A percentile compares a stretch with the other conserved stretches of the same genome.
phyloP scores from a whole-genome alignment of 805 yeast genomes.

The Myxozyma neotropica region DNA sequence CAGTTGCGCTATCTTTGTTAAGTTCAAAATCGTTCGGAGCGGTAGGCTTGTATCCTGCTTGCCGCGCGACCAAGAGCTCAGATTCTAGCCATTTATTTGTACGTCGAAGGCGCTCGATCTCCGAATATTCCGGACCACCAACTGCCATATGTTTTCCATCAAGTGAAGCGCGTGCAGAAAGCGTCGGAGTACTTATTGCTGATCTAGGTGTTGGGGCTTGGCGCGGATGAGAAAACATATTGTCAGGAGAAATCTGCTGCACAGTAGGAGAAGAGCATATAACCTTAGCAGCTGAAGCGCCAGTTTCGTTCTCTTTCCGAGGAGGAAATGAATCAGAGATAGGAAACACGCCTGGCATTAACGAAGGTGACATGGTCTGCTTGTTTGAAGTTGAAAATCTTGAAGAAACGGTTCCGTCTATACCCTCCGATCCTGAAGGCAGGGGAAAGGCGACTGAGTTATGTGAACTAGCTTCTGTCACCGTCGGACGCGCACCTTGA shows the following conservation, averaged over 20 bases:
- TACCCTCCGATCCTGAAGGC: neutral
- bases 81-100: slow-evolving; percentile 34
- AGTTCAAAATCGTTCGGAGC: slow-evolving; percentile 9
- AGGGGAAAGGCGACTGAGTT: neutral
- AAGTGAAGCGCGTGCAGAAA: slow-evolving; percentile 3
- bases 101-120: slow-evolving; percentile 20
- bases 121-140: slow-evolving; percentile 5
- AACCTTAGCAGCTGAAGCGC: neutral
- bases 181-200: neutral
- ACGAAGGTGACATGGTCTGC: no score
- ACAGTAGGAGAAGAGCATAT: neutral
- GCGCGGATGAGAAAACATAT: slow-evolving; percentile 4
- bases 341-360: neutral
- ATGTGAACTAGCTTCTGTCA: neutral
- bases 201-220: slow-evolving; percentile 11
- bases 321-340: no score
- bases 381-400: no score
- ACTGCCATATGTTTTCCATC: neutral
- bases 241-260: slow-evolving; percentile 1
- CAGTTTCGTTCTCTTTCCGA: neutral
- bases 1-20: neutral
- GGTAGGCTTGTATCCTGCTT: slow-evolving; percentile 29
- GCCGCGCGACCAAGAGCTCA: slow-evolving; percentile 35
- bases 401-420: neutral
- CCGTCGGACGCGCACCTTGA: neutral